These are phyloP conservation scores for Evernia prunastri DNA, from an alignment of 495 filamentous ascomycete genomes.

Conservation along the genomic window DNA sequence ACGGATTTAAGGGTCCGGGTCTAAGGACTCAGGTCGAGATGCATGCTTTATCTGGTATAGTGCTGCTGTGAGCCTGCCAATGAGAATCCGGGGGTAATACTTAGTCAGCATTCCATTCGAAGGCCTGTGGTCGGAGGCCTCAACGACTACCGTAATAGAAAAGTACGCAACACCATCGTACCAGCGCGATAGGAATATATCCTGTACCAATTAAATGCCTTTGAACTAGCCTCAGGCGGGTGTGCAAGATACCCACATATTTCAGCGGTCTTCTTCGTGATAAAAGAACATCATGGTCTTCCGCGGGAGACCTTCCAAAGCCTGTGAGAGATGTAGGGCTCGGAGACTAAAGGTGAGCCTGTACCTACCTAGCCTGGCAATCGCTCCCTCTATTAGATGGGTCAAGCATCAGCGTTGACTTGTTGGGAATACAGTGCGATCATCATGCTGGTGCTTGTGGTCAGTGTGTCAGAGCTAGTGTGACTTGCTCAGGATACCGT, in stretches of 20 bases:
- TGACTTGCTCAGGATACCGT: conserved; percentile 12
- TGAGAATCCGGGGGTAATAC: too few species aligned
- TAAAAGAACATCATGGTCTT: conserved; percentile 12
- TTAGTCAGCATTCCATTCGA: too few species aligned
- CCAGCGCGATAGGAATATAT: not conserved
- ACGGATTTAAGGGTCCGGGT: too few species aligned
- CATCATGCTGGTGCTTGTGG: conserved; percentile 18
- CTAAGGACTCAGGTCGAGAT: too few species aligned
- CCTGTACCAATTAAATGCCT: too few species aligned
- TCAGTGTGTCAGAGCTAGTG: conserved; percentile 28
- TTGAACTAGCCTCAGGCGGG: too few species aligned
- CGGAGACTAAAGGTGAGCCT: conserved; percentile 12
- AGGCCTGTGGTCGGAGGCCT: too few species aligned
- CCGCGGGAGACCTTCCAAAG: conserved; percentile 15
- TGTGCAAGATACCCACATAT: not conserved
- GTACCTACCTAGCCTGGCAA: not conserved
- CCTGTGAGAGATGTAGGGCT: conserved; percentile 17
- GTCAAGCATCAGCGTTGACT: too few species aligned
- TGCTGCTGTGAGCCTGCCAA: not conserved
- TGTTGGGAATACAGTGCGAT: conserved; percentile 17
- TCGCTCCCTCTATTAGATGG: too few species aligned
- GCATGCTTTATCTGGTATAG: conserved; percentile 5
- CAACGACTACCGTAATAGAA: too few species aligned
- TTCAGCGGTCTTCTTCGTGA: not conserved
- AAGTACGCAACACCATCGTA: not conserved